Evolutionary conservation across 2,329 filamentous ascomycete species (phyloP).

Genomic region (Monosporascus sp.): DNA sequence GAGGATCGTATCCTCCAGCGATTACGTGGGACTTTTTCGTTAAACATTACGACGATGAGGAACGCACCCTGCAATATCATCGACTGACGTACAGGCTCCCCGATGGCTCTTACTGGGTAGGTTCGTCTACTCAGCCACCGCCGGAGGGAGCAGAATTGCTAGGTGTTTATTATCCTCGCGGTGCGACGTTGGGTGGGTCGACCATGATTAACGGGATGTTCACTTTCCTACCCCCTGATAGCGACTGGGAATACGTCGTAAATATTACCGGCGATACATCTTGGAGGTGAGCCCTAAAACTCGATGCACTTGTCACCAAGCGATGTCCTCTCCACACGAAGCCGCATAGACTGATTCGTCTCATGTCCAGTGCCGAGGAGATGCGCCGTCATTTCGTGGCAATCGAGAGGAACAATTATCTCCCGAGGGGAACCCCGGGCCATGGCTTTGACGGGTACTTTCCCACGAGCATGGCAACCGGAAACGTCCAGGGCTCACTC

Average conservation of each 20-base stretch:
- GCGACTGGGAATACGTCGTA: constrained; percentile 18
- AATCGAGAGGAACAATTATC: constrained; percentile 16
- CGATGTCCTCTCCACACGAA: too few relatives aligned
- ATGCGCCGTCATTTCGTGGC: constrained; percentile 12
- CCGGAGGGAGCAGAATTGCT: constrained; percentile 18
- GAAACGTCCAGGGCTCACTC: background rate
- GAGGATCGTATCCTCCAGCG: constrained; percentile 31
- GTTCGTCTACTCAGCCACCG: constrained; percentile 6
- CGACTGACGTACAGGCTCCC: constrained; percentile 14
- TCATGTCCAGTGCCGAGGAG: constrained; percentile 3
- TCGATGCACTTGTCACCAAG: background rate
- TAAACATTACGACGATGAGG: constrained; percentile 47
- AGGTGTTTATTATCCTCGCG: constrained; percentile 24
- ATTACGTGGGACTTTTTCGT: constrained; percentile 51
- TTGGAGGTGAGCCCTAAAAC: constrained; percentile 11
- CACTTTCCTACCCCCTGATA: constrained; percentile 12
- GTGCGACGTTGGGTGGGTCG: constrained; percentile 22
- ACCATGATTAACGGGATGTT: constrained; percentile 15
- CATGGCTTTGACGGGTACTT: constrained; percentile 15
- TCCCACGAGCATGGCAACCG: constrained; percentile 3
- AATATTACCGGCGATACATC: constrained; percentile 14
- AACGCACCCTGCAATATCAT: constrained; percentile 34
- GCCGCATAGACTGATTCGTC: background rate
- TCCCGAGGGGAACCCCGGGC: constrained; percentile 9
- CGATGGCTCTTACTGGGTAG: constrained; percentile 15